These are phyloP conservation scores for Nakazawaea wickerhamii DNA, from an alignment of 805 yeast genomes.

Conservation along the genomic window DNA sequence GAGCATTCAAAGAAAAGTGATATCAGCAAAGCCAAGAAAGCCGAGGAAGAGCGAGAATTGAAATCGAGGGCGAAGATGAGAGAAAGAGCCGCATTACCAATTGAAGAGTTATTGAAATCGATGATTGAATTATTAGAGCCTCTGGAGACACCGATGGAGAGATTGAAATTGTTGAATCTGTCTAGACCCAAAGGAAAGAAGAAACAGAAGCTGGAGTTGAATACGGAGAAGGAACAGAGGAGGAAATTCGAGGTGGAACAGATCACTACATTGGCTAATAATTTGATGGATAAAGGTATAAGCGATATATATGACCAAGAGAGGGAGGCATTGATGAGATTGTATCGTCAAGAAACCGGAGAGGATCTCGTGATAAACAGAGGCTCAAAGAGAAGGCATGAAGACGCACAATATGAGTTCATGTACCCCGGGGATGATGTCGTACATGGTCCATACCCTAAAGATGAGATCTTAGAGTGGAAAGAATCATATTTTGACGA, in stretches of 20 bases:
- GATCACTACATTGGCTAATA: slow-evolving; percentile 46
- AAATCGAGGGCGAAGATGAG: slow-evolving; percentile 25
- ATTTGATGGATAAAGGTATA: slow-evolving; percentile 36
- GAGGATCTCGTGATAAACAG: slow-evolving; percentile 20
- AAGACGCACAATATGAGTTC: slow-evolving; percentile 39
- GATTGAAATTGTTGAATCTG: slow-evolving; percentile 36
- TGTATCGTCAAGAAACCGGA: slow-evolving; percentile 39
- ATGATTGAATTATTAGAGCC: slow-evolving; percentile 47
- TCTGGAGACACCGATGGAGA: slow-evolving; percentile 56
- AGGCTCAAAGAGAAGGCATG: slow-evolving; percentile 21
- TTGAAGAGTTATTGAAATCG: slow-evolving; percentile 21
- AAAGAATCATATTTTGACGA: slow-evolving; percentile 40
- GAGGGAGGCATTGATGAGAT: slow-evolving; percentile 50
- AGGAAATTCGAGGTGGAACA: slow-evolving; percentile 26
- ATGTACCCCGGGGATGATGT: slow-evolving; percentile 29
- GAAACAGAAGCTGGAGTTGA: slow-evolving; percentile 8
- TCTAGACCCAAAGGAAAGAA: slow-evolving; percentile 18
- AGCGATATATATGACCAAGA: slow-evolving; percentile 45
- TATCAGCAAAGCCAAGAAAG: slow-evolving; percentile 21
- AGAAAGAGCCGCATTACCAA: slow-evolving; percentile 18
- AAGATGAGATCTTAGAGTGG: slow-evolving; percentile 55
- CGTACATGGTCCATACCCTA: slow-evolving; percentile 44
- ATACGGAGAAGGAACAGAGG: slow-evolving; percentile 8
- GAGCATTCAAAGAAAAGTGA: slow-evolving; percentile 17
- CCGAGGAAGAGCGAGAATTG: slow-evolving; percentile 19